Base-by-base conservation (phyloP, 305 asterid genomes). In the Rubia peregrina region DNA sequence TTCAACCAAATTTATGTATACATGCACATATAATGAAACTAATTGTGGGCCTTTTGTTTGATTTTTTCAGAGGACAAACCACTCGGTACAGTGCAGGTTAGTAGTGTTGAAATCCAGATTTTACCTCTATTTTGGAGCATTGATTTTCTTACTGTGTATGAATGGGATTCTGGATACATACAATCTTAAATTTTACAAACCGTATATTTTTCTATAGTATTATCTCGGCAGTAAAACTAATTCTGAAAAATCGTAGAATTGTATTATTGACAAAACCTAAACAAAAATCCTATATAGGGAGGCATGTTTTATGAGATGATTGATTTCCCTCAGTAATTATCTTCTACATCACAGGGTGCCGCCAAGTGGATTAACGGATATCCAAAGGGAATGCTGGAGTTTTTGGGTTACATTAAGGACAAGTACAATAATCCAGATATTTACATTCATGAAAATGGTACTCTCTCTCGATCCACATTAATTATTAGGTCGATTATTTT, bases 321-420 rank as follows among this genome's bases (percentile, higher is more conserved):
- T 33, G 63, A 77, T 8, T 44, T 33, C 2, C 14, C 2, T 33
- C 5, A 33, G 36, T 33, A 33, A 33, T 33, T 33, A 10, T 33
- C 36, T 33, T 2, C 36, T 33, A 3, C 36, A 33, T 33, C 46
- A 49, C 72, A 76, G 80, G 71, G 68, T 16, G 65, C 51, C 33
- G 21, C 71, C 30, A 56, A 12, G 6, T 77, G 80, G 75, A 49
- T 77, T 14, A 53, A 36, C 67, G 61, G 49, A 19, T 73, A 73
- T 63, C 77, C 80, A 22, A 51, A 13, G 63, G 80, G 80, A 13
- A 65, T 77, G 53, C 13, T 48, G 48, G 71, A 57, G 19, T 38
- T 56, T 22, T 51, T 77, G 72, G 48, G 64, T 19, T 43, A 64
- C 61, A 21, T 73, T 40, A 73, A 73, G 65, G 10, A 64, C 16